Evolutionary conservation across 371 early-diverging fungal genomes (phyloP), one percentile per base, ranked within the genome.

Genomic region (Rhizopus sp.): DNA sequence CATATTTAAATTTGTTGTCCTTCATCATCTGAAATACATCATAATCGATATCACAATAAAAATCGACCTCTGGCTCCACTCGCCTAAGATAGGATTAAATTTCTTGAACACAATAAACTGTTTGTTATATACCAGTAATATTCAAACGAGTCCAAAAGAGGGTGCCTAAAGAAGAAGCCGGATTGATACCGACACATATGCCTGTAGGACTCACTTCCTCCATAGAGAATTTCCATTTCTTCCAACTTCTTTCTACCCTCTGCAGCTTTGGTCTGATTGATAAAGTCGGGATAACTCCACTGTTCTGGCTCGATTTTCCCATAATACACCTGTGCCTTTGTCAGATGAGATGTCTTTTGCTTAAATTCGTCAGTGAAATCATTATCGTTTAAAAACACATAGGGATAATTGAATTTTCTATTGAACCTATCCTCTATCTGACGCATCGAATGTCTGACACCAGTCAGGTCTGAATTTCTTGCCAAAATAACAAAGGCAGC

Each of bases 111-210:
- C 7, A 44, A 12, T 29, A 88, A 12, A 77, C 85, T 5, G 93
- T 91, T 61, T 94, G 94, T 9, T 2, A 94, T 79, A 6, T 97
- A 73, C 98, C 99, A 98, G 72, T 96, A 98, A 67, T 91, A 99
- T 53, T 95, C 91, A 64, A 86, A 93, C 30, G 85, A 63, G 32
- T 72, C 69, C 35, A 96, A 68, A 7, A 94, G 66, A 38, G 90
- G 89, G 62, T 97, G 96, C 37, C 84, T 79, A 68, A 87, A 96
- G 65, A 99, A 96, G 13, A 42, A 50, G 23, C 31, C 44, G 32
- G 29, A 49, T 34, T 32, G 48, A 12, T 53, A 82, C 77, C 93
- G 75, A 74, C 97, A 97, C 97, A 97, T 96, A 62, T 96, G 91
- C 32, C 95, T 88, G 66, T 97, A 97, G 5, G 92, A 85, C 56